Percentiles rank a stretch among this genome's conserved stretches.
Conservation (phyloP, 805 yeast genomes). For the Isabelozyma heimii region DNA sequence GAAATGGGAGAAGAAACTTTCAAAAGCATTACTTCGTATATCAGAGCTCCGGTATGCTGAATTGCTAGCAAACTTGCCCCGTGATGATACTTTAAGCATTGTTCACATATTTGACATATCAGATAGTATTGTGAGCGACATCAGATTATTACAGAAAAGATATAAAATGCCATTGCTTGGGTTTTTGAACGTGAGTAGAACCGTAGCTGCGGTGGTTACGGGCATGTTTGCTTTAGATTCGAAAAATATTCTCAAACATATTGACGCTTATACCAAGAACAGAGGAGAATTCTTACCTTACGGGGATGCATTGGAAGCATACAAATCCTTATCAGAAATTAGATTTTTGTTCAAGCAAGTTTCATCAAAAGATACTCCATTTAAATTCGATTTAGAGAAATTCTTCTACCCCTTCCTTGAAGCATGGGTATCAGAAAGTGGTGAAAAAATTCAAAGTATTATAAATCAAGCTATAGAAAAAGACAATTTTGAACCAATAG, state of each 20-base stretch:
- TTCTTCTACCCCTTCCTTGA: conserved; percentile 44
- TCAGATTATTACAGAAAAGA: conserved; percentile 53
- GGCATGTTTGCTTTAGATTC: conserved; percentile 55
- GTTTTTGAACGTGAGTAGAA: conserved; percentile 48
- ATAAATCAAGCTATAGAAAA: conserved; percentile 53
- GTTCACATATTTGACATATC: conserved; percentile 57
- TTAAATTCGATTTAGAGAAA: conserved; percentile 55
- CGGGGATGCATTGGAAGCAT: conserved; percentile 58
- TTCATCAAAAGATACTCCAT: conserved; percentile 31
- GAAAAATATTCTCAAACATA: conserved; percentile 47
- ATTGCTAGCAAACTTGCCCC: conserved; percentile 50
- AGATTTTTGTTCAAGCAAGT: conserved; percentile 52
- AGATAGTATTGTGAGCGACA: conserved; percentile 48
- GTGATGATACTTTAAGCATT: conserved; percentile 51
- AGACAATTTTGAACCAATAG: conserved; percentile 58
- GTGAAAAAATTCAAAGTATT: conserved; percentile 43
- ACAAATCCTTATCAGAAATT: conserved; percentile 50
- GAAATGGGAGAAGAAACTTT: conserved; percentile 44
- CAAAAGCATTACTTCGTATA: conserved; percentile 31
- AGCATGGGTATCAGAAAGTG: conserved; percentile 43
- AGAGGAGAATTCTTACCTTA: conserved; percentile 39
- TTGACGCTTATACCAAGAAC: conserved; percentile 38
- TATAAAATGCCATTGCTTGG: conserved; percentile 64
- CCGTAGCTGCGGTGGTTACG: conserved; percentile 47
- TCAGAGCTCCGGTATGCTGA: conserved; percentile 40